phyloP scores from a whole-genome alignment of 306 rosid species.

The Ziziphus jujuba region DNA sequence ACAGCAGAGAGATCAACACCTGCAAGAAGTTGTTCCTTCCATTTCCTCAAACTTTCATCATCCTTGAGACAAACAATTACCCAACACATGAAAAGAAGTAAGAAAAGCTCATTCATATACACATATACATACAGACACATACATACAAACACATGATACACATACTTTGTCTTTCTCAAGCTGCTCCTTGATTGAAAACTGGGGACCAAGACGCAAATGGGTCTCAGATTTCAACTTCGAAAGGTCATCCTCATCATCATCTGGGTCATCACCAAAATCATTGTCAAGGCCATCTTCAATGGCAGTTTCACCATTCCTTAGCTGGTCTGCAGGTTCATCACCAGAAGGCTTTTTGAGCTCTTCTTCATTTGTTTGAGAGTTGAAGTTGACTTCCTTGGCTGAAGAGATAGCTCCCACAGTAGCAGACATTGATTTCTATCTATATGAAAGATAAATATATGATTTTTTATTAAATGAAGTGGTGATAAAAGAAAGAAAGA shows the following conservation, averaged over 20 bases:
- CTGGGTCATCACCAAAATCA: conserved; percentile 34
- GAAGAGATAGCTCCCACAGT: conserved; percentile 58
- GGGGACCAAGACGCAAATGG: conserved; percentile 78
- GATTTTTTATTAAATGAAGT: no score
- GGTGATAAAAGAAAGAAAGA: no score
- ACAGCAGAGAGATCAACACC: conserved; percentile 68
- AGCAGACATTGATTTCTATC: conserved; percentile 47
- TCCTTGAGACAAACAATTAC: conserved; percentile 40
- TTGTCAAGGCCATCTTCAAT: conserved; percentile 11
- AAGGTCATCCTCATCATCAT: conserved; percentile 48
- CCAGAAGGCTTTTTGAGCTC: conserved; percentile 29
- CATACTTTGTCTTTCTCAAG: no score
- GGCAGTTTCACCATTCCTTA: conserved; percentile 8
- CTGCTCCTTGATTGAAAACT: conserved; percentile 77
- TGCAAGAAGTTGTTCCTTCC: conserved; percentile 91
- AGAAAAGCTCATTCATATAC: neutral
- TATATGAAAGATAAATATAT: no score
- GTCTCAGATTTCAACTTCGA: conserved; percentile 40
- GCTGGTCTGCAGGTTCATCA: conserved; percentile 30
- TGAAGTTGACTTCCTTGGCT: conserved; percentile 44
- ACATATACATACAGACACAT: neutral
- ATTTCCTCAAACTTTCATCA: conserved; percentile 84
- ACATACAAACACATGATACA: neutral
- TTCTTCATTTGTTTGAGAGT: no score
- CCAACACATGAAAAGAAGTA: neutral